Percentiles rank a stretch among this genome's conserved stretches.
These are phyloP conservation scores for Cryptosporidium felis DNA, from an alignment of 169 alveolate genomes.

Conservation along the genomic window DNA sequence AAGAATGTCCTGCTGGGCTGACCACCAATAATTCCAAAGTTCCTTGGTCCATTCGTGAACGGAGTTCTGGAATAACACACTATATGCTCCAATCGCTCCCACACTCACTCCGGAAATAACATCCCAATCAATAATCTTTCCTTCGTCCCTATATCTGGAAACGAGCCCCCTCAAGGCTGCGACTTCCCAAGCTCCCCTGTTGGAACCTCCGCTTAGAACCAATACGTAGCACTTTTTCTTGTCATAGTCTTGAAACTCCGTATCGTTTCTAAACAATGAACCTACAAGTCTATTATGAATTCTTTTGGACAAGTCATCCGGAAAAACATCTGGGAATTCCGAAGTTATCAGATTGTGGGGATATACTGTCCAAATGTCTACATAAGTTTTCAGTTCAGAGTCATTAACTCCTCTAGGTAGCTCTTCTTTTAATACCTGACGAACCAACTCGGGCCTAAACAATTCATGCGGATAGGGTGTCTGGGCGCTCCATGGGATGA, in stretches of 20 bases:
- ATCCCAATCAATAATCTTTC: conserved; percentile 58
- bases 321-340: conserved; percentile 39
- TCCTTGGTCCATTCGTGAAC: conserved; percentile 51
- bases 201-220: conserved; percentile 68
- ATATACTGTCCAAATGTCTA: conserved; percentile 58
- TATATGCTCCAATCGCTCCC: conserved; percentile 70
- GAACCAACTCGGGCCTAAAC: conserved; percentile 6
- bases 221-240: conserved; percentile 38
- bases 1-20: conserved; percentile 46
- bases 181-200: conserved; percentile 72
- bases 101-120: conserved; percentile 64
- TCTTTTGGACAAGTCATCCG: conserved; percentile 1
- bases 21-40: conserved; percentile 70
- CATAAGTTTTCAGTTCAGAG: conserved; percentile 3
- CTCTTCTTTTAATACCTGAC: conserved; percentile 27
- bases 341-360: conserved; percentile 45
- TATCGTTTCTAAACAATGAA: neutral
- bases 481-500: conserved; percentile 67
- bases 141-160: conserved; percentile 43
- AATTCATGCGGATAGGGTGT: conserved; percentile 40
- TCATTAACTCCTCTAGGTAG: neutral
- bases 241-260: conserved; percentile 28
- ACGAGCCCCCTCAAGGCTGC: conserved; percentile 56
- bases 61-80: conserved; percentile 10
- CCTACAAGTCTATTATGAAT: conserved; percentile 16